Conservation (phyloP, 2,329 filamentous ascomycete genomes). For the Daldinia sp. region DNA sequence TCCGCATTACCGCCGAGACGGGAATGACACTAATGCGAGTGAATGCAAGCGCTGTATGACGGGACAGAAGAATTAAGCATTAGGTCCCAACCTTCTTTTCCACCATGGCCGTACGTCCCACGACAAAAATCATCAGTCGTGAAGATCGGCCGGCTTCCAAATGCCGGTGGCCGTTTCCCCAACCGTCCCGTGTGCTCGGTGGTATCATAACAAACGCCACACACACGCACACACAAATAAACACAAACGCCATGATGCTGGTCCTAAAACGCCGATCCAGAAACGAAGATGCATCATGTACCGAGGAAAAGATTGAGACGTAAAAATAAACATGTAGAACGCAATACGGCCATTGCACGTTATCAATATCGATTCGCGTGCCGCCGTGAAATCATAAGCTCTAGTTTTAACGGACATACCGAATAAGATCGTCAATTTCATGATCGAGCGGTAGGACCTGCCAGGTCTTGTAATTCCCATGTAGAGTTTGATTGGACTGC, state of each 20-base stretch:
- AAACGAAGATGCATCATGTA: constrained; percentile 33
- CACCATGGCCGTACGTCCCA: background rate
- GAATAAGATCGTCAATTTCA: background rate
- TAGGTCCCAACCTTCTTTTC: constrained; percentile 24
- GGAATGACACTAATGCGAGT: constrained; percentile 1
- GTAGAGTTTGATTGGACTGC: background rate
- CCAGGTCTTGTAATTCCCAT: background rate
- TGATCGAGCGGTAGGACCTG: background rate
- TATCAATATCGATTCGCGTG: constrained; percentile 5
- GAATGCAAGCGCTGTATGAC: background rate
- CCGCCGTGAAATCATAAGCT: background rate
- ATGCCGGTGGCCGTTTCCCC: constrained; percentile 12
- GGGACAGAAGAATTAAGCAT: constrained; percentile 34
- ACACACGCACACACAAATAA: too few species aligned
- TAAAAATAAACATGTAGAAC: constrained; percentile 17
- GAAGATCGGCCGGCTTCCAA: background rate
- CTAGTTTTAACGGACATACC: background rate
- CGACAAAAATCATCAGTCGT: background rate
- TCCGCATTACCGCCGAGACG: constrained; percentile 10
- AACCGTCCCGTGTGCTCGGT: constrained; percentile 35
- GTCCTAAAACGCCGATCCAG: constrained; percentile 27
- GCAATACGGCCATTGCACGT: constrained; percentile 10
- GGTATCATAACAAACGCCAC: constrained; percentile 27
- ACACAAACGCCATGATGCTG: constrained; percentile 31
- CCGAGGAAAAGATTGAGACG: constrained; percentile 13